A percentile compares a stretch with the other conserved stretches of the same genome.
Conservation (phyloP, 352 stramenopile genomes). For the Phytopythium cucurbitacearum region DNA sequence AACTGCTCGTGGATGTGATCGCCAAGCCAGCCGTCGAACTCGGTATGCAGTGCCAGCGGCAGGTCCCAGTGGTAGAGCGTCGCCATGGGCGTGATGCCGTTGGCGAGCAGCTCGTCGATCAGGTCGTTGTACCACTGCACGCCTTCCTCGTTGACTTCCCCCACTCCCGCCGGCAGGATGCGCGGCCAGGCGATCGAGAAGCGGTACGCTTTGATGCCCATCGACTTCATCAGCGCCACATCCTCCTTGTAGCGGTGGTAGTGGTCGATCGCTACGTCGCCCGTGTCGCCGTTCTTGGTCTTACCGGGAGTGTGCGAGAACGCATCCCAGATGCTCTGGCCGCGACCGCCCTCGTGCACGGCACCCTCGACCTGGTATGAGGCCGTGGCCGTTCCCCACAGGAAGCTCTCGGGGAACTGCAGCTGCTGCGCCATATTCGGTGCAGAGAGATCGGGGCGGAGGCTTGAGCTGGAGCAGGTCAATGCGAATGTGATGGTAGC, state of each 20-base stretch:
- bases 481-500: too few relatives aligned
- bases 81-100: conserved; percentile 82
- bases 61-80: conserved; percentile 88
- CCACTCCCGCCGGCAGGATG: conserved; percentile 85
- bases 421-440: too few relatives aligned
- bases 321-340: conserved; percentile 88
- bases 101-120: conserved; percentile 80
- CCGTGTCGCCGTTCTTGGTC: conserved; percentile 68
- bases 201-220: conserved; percentile 89
- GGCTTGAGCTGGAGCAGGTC: too few relatives aligned
- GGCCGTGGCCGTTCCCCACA: conserved; percentile 85
- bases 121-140: conserved; percentile 90
- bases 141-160: conserved; percentile 77
- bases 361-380: conserved; percentile 93
- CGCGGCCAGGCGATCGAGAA: conserved; percentile 91
- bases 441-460: too few relatives aligned
- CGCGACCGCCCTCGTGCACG: conserved; percentile 73
- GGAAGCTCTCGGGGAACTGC: conserved; percentile 65
- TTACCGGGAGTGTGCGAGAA: conserved; percentile 71
- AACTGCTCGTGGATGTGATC: conserved; percentile 51
- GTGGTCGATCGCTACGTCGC: conserved; percentile 88
- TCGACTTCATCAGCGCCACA: conserved; percentile 87
- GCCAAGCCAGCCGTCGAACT: conserved; percentile 62
- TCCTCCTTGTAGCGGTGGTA: conserved; percentile 90
- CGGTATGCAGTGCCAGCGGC: conserved; percentile 54